Percentiles rank a stretch among this genome's conserved stretches.
phyloP scores from a whole-genome alignment of 352 stramenopile genomes.

The Peronospora belbahrii region DNA sequence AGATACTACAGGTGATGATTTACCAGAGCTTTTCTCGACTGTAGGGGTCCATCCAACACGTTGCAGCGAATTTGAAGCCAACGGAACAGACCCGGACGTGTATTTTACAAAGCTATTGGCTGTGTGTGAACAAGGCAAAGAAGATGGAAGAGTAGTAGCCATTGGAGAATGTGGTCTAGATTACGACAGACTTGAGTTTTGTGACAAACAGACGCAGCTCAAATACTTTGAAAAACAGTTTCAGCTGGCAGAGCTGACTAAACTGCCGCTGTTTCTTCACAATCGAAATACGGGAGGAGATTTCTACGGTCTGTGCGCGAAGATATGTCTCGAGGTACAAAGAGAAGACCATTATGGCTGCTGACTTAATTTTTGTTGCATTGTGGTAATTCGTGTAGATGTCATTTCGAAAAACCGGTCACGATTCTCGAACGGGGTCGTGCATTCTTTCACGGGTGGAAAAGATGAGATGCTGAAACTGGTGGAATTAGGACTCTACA shows the following conservation, averaged over 20 bases:
- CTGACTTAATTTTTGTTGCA: not conserved
- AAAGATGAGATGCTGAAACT: constrained; percentile 89
- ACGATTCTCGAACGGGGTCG: constrained; percentile 83
- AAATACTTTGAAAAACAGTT: constrained; percentile 93
- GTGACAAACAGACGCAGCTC: constrained; percentile 83
- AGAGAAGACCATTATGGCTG: too few relatives aligned
- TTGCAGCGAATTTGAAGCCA: constrained; percentile 80
- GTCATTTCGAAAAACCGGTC: constrained; percentile 63
- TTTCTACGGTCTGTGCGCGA: constrained; percentile 84
- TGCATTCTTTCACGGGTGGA: constrained; percentile 95
- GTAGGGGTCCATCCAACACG: constrained; percentile 90
- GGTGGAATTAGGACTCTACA: constrained; percentile 90
- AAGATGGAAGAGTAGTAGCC: constrained; percentile 78
- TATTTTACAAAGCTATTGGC: constrained; percentile 60
- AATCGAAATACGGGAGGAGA: constrained; percentile 91
- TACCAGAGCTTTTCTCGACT: constrained; percentile 48
- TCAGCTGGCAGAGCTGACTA: constrained; percentile 66
- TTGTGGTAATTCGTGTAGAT: constrained; percentile 25
- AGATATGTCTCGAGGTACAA: too few relatives aligned
- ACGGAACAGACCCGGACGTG: constrained; percentile 40
- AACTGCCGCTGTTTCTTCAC: constrained; percentile 95
- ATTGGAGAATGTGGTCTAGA: constrained; percentile 96
- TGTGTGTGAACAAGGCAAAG: constrained; percentile 46
- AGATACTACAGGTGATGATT: constrained; percentile 3
- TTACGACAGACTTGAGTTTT: constrained; percentile 96